Evolutionary conservation across 192 early-diverging fungal species (phyloP).

Genomic region (Globomyces pollinis-pini): DNA sequence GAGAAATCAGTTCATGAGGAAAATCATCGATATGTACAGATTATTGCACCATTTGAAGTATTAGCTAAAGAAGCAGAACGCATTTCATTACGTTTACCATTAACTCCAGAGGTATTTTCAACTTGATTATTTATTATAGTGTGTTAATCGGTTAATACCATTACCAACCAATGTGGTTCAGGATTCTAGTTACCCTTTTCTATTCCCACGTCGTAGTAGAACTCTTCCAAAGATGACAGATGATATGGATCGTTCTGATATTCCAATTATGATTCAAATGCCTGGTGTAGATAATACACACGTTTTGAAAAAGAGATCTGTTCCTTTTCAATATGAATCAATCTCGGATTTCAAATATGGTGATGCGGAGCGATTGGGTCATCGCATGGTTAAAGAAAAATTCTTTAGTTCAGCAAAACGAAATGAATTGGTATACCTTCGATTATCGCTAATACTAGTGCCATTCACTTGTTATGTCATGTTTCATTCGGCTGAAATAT

Average conservation of each 20-base stretch:
- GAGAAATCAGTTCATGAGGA: neutral
- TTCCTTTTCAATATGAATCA: neutral
- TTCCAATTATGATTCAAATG: neutral
- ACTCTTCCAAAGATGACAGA: no score
- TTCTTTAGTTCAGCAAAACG: neutral
- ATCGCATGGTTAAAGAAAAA: neutral
- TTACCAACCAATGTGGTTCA: neutral
- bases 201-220: no score
- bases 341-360: neutral
- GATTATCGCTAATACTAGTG: no score
- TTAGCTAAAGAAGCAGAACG: conserved; percentile 6
- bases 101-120: neutral
- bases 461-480: neutral
- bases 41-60: conserved; percentile 1
- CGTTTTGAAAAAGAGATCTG: neutral
- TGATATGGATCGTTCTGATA: neutral
- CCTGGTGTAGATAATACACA: neutral
- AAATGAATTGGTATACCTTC: neutral
- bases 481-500: neutral
- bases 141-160: neutral
- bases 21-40: neutral
- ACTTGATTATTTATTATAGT: neutral
- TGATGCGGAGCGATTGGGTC: neutral
- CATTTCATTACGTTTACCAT: neutral
- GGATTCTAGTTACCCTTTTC: no score